Base-by-base conservation (phyloP, 1,284 basidiomycete species). In the Ganoderma boninense region DNA sequence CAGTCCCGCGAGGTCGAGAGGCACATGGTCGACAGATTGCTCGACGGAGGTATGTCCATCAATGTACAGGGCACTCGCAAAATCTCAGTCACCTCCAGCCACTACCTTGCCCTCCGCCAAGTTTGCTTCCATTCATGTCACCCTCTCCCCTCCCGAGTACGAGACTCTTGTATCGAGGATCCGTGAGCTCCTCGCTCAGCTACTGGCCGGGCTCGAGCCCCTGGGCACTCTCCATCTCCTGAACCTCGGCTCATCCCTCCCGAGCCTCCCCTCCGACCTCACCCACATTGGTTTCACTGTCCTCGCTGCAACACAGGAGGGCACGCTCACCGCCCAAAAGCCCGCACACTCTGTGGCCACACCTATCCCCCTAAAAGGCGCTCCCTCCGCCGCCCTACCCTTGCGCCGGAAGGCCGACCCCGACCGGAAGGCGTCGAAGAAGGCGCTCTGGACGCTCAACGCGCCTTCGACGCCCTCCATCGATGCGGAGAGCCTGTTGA, bases 401-500 rank as follows among this genome's bases (percentile, higher is more conserved):
- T 82, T 86, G 62, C 85, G 83, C 46, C 85, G 86, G 67, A 89
- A 85, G 77, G 75, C 78, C 18, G 89, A 90, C 75, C 84, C 87
- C 10, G 89, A 87, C 52, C 84, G 87, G 57, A 89, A 86, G 77
- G 84, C 91, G 7, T 88, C 89, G 64, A 95, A 94, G 81, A 92
- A 92, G 77, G 91, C 92, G 0, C 83, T 96, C 16, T 96, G 95
- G 94, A 84, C 93, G 10, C 84, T 95, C 49, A 89, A 82, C 46
- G 82, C 90, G 1, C 86, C 90, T 10, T 82, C 86, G 0, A 86
- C 89, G 11, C 87, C 90, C 1, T 82, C 87, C n/a, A 92, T 96
- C 69, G 93, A 96, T 78, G 87, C 93, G 2, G 93, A 95, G 73
- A 84, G 88, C 38, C 87, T 96, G 49, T 85, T 96, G 60, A 95